phyloP scores from a whole-genome alignment of 768 basidiomycete species.

The Mycena venus region DNA sequence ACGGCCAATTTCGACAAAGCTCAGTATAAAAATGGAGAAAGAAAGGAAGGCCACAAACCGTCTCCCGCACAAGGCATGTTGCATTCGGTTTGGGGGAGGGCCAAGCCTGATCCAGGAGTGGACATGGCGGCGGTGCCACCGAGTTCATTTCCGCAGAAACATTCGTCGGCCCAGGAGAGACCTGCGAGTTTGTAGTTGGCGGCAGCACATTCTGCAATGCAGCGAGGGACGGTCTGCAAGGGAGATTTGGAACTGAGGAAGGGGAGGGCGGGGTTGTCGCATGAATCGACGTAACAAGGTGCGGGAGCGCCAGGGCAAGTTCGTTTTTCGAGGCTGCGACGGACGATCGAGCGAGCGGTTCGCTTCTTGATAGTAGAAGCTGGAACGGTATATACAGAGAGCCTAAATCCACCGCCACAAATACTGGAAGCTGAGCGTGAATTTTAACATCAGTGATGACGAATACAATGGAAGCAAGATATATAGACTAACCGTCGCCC shows the following conservation, averaged over 20 bases:
- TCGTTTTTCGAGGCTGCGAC: slow-evolving; percentile 20
- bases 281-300: slow-evolving; percentile 21
- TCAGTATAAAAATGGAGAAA: slow-evolving; percentile 10
- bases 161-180: slow-evolving; percentile 13
- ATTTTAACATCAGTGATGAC: slow-evolving; percentile 16
- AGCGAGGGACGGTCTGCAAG: slow-evolving; percentile 13
- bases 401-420: slow-evolving; percentile 22
- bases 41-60: slow-evolving; percentile 4
- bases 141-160: slow-evolving; percentile 19
- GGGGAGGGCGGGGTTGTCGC: slow-evolving; percentile 18
- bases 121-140: neutral
- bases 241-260: slow-evolving; percentile 21
- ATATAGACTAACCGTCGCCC: slow-evolving; percentile 17
- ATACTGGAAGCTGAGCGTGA: slow-evolving; percentile 18
- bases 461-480: slow-evolving; percentile 16
- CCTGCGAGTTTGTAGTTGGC: slow-evolving; percentile 18
- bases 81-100: slow-evolving; percentile 15
- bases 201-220: slow-evolving; percentile 19
- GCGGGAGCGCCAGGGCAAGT: slow-evolving; percentile 12
- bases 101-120: slow-evolving; percentile 13
- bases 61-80: slow-evolving; percentile 19
- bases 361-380: slow-evolving; percentile 6
- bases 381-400: slow-evolving; percentile 19
- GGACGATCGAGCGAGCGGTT: slow-evolving; percentile 19
- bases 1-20: slow-evolving; percentile 3